A percentile compares a stretch with the other conserved stretches of the same genome.
Evolutionary conservation across 495 filamentous ascomycete species (phyloP).

Genomic region (Xylaria curta): DNA sequence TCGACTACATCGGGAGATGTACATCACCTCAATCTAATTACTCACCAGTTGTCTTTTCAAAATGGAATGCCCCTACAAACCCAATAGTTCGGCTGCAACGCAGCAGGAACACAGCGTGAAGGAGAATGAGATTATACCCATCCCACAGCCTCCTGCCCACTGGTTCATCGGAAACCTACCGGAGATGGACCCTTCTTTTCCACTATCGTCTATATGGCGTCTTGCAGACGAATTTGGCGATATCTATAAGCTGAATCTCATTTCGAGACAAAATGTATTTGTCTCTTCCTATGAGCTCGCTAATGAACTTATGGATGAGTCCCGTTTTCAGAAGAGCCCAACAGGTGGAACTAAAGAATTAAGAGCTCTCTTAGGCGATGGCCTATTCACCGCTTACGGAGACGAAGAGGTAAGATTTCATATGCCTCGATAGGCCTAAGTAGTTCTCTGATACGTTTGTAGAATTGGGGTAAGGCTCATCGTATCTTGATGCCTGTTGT

Average conservation of each 20-base stretch:
- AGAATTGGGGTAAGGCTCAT: slow-evolving; percentile 65
- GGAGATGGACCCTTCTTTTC: slow-evolving; percentile 59
- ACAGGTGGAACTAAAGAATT: slow-evolving; percentile 50
- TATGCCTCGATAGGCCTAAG: slow-evolving; percentile 38
- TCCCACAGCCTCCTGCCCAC: slow-evolving; percentile 64
- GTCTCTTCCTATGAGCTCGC: slow-evolving; percentile 52
- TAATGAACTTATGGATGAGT: slow-evolving; percentile 64
- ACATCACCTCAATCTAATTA: background rate
- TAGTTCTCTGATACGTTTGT: background rate
- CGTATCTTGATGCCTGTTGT: slow-evolving; percentile 66
- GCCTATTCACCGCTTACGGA: slow-evolving; percentile 63
- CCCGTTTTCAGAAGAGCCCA: slow-evolving; percentile 60
- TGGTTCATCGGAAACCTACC: slow-evolving; percentile 64
- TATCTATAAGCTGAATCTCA: slow-evolving; percentile 63
- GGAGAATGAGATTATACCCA: slow-evolving; percentile 32
- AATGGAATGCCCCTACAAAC: slow-evolving; percentile 21
- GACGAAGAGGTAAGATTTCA: slow-evolving; percentile 44
- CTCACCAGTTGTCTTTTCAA: background rate
- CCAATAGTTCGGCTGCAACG: background rate
- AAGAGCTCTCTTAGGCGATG: slow-evolving; percentile 57
- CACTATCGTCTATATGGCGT: slow-evolving; percentile 60
- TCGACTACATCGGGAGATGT: background rate
- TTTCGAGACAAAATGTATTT: slow-evolving; percentile 30
- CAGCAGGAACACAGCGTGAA: background rate
- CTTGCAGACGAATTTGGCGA: slow-evolving; percentile 66